Percentiles rank a stretch among this genome's conserved stretches.
phyloP scores from a whole-genome alignment of 148 eudicot species.

The Rhododendron ferrugineum region DNA sequence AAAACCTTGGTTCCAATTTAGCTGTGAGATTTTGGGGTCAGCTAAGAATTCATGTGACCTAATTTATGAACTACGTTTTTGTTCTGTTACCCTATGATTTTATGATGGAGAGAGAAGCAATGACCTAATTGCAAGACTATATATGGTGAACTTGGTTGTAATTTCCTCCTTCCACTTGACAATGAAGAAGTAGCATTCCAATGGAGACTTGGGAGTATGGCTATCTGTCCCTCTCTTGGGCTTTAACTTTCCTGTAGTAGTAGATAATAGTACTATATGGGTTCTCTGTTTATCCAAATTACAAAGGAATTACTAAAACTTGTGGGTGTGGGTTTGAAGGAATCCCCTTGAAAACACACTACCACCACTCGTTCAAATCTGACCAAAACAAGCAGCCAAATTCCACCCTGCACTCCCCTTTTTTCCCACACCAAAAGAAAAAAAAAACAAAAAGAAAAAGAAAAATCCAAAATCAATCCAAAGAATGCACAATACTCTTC shows the following conservation, averaged over 20 bases:
- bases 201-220: neutral
- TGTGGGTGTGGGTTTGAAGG: constrained; percentile 5
- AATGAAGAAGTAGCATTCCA: neutral
- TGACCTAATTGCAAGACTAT: neutral
- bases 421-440: constrained; percentile 1
- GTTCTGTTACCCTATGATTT: neutral
- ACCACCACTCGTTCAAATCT: constrained; percentile 36
- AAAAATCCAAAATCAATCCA: neutral
- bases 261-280: neutral
- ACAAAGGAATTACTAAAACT: neutral
- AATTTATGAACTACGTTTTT: neutral
- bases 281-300: neutral
- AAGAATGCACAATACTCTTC: constrained; percentile 9
- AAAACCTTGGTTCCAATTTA: too few relatives aligned
- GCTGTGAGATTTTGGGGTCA: too few relatives aligned
- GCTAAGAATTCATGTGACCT: too few relatives aligned
- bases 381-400: constrained; percentile 23
- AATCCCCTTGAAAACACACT: constrained; percentile 5
- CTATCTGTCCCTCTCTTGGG: neutral
- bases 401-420: constrained; percentile 10
- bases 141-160: neutral
- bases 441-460: too few relatives aligned
- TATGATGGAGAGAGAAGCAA: neutral
- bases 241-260: neutral
- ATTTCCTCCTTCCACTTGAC: neutral